phyloP scores from a whole-genome alignment of 768 basidiomycete genomes.

The Neoboletus brunneissimus region DNA sequence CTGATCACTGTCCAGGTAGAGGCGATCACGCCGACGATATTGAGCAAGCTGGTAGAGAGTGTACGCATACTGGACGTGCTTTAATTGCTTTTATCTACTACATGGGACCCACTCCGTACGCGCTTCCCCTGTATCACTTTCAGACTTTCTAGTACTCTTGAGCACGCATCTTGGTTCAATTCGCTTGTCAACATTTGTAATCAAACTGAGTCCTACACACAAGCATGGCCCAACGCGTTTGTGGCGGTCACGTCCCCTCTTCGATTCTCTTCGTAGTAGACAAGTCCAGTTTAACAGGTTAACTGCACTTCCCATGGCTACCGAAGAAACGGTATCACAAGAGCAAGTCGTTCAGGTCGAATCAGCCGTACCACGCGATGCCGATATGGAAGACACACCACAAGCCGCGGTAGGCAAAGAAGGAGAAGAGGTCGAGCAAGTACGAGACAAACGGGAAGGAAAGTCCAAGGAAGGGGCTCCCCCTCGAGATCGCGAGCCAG shows the following conservation, averaged over 20 bases:
- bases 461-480: slow-evolving; percentile 17
- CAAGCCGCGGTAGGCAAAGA: background rate
- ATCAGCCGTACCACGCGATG: slow-evolving; percentile 3
- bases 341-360: slow-evolving; percentile 7
- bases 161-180: no score
- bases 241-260: slow-evolving; percentile 2
- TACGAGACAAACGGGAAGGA: slow-evolving; percentile 12
- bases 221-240: background rate
- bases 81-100: no score
- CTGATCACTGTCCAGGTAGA: no score
- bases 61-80: no score
- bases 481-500: slow-evolving; percentile 41
- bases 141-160: no score
- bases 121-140: no score
- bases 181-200: no score
- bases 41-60: no score
- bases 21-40: no score
- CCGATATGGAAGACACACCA: slow-evolving; percentile 11
- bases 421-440: slow-evolving; percentile 4
- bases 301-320: slow-evolving; percentile 10
- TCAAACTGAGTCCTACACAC: no score
- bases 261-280: background rate
- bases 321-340: slow-evolving; percentile 5
- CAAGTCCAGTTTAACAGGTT: background rate
- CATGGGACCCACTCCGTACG: no score